Evolutionary conservation across 2,329 filamentous ascomycete genomes (phyloP).

Genomic region (Cladosporium sp.): DNA sequence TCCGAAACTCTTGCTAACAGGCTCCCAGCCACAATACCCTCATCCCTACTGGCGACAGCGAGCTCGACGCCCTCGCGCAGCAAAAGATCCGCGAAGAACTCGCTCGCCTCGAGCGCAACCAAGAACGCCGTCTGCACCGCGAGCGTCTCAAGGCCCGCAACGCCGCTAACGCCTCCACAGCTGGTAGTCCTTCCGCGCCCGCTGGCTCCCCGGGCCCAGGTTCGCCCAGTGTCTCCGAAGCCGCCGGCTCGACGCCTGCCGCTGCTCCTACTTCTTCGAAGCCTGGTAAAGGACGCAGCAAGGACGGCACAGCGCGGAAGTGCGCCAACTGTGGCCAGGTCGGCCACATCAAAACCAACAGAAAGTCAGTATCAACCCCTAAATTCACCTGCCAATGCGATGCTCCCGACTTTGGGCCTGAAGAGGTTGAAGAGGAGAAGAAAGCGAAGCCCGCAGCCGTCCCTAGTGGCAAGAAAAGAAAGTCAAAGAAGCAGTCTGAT

Average conservation of each 20-base stretch:
- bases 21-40: conserved; percentile 50
- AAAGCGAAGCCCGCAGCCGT: background rate
- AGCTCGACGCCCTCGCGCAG: conserved; percentile 55
- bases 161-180: conserved; percentile 39
- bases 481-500: background rate
- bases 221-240: conserved; percentile 16
- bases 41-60: conserved; percentile 59
- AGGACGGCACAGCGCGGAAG: conserved; percentile 68
- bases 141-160: conserved; percentile 72
- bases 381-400: conserved; percentile 18
- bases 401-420: conserved; percentile 4
- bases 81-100: conserved; percentile 65
- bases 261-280: conserved; percentile 27
- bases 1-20: conserved; percentile 17
- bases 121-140: conserved; percentile 79
- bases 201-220: conserved; percentile 40
- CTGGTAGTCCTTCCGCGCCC: conserved; percentile 37
- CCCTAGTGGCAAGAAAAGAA: background rate
- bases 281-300: conserved; percentile 43
- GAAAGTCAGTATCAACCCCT: conserved; percentile 62
- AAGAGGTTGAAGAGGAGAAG: background rate
- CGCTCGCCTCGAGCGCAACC: conserved; percentile 80
- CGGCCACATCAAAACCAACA: conserved; percentile 98
- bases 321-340: conserved; percentile 96
- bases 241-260: background rate